Base-by-base conservation (phyloP, 2,329 filamentous ascomycete species). In the Colletotrichum sp. region DNA sequence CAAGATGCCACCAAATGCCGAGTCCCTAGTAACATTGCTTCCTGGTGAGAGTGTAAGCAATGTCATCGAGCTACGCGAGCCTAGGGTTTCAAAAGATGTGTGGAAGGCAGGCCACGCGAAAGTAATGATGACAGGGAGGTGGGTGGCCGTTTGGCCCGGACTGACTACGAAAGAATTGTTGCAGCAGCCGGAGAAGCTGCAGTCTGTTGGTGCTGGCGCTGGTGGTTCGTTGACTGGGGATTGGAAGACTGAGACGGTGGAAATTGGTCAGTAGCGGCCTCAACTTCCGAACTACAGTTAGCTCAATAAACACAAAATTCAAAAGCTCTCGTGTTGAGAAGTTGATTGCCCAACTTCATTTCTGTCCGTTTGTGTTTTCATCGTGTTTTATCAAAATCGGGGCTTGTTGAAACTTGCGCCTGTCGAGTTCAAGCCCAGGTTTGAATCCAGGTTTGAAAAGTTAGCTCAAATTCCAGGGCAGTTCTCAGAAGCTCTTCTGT, bases 1-100 rank as follows among this genome's bases (percentile, higher is more conserved):
- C 13, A 80, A 84, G 64, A 85, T 86, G 86, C 87, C 87, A 3
- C 86, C 87, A 0, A 77, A 75, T 8, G 79, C 79, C 13, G 85
- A 87, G 5, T 82, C 81, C 3, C 81, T 87, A 25, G 78, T 88
- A 65, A 84, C 84, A n/a, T 82, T 88, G 52, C 81, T 77, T 25
- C 80, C 86, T 6, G 85, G 86, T 1, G 80, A 82, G 76, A 85
- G 80, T 22, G 78, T 78, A 15, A 80, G 81, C 72, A 82, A 82
- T 29, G 83, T 85, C 44, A 70, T 87, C n/a, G 80, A 83, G 22
- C 79, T 88, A 15, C 82, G 81, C 49, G 84, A 83, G 34, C 82
- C 82, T 3, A 77, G 85, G 6, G 81, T 87, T 8, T 81, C 85
- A 1, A 69, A 82, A 29, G 82, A 83, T 8, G 78, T 80, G 67